Percentiles rank a stretch among this genome's conserved stretches.
phyloP scores from a whole-genome alignment of 768 basidiomycete genomes.

The Phylloporus sp. region DNA sequence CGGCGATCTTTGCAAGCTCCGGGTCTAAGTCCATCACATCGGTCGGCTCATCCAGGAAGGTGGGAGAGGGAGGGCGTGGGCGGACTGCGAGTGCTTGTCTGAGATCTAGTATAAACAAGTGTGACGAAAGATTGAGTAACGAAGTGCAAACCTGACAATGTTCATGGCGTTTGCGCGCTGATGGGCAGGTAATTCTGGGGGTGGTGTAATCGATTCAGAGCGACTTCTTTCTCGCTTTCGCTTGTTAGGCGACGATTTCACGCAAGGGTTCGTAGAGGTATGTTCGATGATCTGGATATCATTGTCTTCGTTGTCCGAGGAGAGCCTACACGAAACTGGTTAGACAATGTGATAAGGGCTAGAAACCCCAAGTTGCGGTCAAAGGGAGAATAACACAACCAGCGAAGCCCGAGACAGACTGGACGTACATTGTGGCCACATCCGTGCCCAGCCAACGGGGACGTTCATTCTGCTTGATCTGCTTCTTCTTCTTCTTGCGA shows the following conservation, averaged over 20 bases:
- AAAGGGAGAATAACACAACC: background rate
- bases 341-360: constrained; percentile 2
- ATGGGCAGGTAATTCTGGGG: constrained; percentile 54
- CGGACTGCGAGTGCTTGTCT: constrained; percentile 47
- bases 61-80: constrained; percentile 48
- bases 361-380: constrained; percentile 13
- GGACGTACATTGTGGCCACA: constrained; percentile 40
- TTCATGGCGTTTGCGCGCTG: constrained; percentile 55
- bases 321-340: constrained; percentile 25
- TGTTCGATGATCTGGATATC: constrained; percentile 40
- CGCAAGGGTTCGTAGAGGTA: constrained; percentile 17
- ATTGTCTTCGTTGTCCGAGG: constrained; percentile 45
- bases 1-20: constrained; percentile 58
- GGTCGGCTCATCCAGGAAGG: constrained; percentile 40
- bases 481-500: constrained; percentile 40
- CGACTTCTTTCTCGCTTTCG: constrained; percentile 52
- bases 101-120: constrained; percentile 4
- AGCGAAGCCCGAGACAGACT: background rate
- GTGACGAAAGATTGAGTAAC: background rate
- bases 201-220: constrained; percentile 74
- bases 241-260: constrained; percentile 32
- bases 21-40: constrained; percentile 55
- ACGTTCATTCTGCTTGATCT: constrained; percentile 24
- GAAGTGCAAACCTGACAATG: constrained; percentile 51
- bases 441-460: constrained; percentile 45